Conservation (phyloP, 257 asterid genomes). For the Scutellaria minor region DNA sequence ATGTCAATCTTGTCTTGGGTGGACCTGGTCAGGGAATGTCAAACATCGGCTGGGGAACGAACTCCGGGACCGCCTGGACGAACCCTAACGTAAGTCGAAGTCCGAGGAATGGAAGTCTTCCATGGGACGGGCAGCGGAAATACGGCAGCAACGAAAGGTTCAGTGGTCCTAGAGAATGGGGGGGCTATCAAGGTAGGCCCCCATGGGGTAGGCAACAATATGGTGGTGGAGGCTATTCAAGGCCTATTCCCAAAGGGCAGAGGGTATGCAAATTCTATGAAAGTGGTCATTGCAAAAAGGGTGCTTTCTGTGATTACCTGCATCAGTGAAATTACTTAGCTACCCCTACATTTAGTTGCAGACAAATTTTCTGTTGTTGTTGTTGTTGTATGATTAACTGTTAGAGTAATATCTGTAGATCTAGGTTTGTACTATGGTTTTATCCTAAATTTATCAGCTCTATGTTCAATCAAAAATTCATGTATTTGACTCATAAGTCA, state of each 20-base stretch:
- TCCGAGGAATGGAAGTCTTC: conserved; percentile 50
- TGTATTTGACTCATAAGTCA: too few species aligned
- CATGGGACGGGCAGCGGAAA: conserved; percentile 72
- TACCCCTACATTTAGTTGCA: neutral
- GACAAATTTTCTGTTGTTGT: conserved; percentile 29
- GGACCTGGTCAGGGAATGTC: conserved; percentile 63
- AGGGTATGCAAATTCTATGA: conserved; percentile 85
- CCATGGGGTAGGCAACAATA: conserved; percentile 62
- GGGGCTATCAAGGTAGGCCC: conserved; percentile 61
- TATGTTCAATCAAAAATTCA: too few species aligned
- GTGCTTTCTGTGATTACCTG: conserved; percentile 75
- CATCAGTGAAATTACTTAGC: conserved; percentile 52
- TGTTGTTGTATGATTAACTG: conserved; percentile 23
- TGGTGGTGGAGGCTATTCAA: conserved; percentile 66
- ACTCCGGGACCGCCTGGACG: conserved; percentile 55
- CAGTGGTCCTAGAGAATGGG: conserved; percentile 62
- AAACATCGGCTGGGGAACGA: conserved; percentile 53
- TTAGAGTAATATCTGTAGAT: conserved; percentile 1
- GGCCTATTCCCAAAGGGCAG: conserved; percentile 71
- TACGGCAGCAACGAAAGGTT: conserved; percentile 60
- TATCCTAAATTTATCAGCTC: too few species aligned
- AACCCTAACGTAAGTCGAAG: conserved; percentile 53
- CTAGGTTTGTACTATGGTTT: neutral
- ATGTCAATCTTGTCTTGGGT: conserved; percentile 65
- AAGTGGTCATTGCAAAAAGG: conserved; percentile 85